These are phyloP conservation scores for Chondrostereum purpureum DNA, from an alignment of 1,284 basidiomycete genomes.

Conservation along the genomic window DNA sequence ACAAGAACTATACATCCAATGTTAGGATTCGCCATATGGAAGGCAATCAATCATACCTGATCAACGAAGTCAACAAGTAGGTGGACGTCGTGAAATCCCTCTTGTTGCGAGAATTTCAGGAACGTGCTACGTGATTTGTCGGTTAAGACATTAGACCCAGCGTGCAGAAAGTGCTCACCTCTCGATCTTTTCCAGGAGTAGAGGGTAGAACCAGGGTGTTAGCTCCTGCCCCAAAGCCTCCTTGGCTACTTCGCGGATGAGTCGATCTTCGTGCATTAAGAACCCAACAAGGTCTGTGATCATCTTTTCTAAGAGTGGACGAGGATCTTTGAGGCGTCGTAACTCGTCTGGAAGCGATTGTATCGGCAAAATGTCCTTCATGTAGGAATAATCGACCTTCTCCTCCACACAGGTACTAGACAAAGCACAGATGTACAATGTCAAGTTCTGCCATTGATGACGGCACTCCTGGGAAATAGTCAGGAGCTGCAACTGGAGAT, in stretches of 20 bases:
- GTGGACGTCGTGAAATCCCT: slow-evolving; percentile 54
- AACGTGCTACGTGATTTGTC: slow-evolving; percentile 34
- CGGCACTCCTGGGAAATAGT: slow-evolving; percentile 53
- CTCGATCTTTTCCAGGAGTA: slow-evolving; percentile 66
- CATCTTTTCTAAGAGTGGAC: slow-evolving; percentile 54
- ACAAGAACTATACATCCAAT: slow-evolving; percentile 49
- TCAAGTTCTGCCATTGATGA: slow-evolving; percentile 84
- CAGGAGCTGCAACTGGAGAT: slow-evolving; percentile 2
- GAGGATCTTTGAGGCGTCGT: slow-evolving; percentile 54
- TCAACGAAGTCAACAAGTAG: slow-evolving; percentile 69
- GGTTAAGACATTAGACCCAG: no score
- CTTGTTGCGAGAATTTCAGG: slow-evolving; percentile 35
- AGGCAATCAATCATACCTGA: slow-evolving; percentile 40
- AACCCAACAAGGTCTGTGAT: slow-evolving; percentile 67
- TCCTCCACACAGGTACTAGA: slow-evolving; percentile 59
- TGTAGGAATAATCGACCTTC: slow-evolving; percentile 35
- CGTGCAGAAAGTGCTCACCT: no score
- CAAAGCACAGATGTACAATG: slow-evolving; percentile 73
- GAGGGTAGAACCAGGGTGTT: slow-evolving; percentile 59
- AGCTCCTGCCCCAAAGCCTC: slow-evolving; percentile 79
- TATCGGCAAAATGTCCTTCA: slow-evolving; percentile 52
- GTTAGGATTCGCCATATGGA: slow-evolving; percentile 7
- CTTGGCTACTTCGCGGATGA: slow-evolving; percentile 69
- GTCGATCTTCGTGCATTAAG: slow-evolving; percentile 54
- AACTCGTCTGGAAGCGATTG: slow-evolving; percentile 66